Conservation (phyloP, 495 filamentous ascomycete genomes). For the Annulohypoxylon stygium region DNA sequence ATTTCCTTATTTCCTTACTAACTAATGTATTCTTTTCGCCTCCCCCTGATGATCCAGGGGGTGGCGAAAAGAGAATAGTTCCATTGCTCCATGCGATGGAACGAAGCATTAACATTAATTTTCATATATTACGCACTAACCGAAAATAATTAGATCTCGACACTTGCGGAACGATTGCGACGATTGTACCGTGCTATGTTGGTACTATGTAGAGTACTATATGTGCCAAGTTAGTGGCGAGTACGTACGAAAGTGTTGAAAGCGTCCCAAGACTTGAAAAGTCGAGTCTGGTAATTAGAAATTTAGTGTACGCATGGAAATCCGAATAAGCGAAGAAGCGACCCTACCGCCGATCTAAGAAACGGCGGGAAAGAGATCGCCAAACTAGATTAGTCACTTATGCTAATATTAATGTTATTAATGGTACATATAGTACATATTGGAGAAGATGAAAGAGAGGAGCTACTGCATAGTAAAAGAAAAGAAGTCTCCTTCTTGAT, state of each 20-base stretch:
- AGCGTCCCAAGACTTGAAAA: background rate
- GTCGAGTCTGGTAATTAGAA: background rate
- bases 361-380: constrained; percentile 37
- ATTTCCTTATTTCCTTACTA: background rate
- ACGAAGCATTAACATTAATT: constrained; percentile 20
- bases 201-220: background rate
- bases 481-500: constrained; percentile 8
- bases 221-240: background rate
- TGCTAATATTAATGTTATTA: background rate
- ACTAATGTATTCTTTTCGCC: constrained; percentile 39
- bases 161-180: constrained; percentile 13
- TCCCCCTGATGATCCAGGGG: constrained; percentile 54
- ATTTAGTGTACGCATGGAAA: background rate
- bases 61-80: constrained; percentile 46
- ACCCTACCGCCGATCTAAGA: constrained; percentile 22
- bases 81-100: background rate
- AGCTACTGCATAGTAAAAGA: constrained; percentile 6
- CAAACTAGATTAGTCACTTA: constrained; percentile 17
- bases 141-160: constrained; percentile 9
- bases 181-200: background rate
- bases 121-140: constrained; percentile 21
- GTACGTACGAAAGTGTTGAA: background rate
- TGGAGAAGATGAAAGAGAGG: too few relatives aligned
- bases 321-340: constrained; percentile 17
- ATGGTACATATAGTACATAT: background rate